Conservation (phyloP, 805 yeast genomes). For the Zygoascus tannicola region DNA sequence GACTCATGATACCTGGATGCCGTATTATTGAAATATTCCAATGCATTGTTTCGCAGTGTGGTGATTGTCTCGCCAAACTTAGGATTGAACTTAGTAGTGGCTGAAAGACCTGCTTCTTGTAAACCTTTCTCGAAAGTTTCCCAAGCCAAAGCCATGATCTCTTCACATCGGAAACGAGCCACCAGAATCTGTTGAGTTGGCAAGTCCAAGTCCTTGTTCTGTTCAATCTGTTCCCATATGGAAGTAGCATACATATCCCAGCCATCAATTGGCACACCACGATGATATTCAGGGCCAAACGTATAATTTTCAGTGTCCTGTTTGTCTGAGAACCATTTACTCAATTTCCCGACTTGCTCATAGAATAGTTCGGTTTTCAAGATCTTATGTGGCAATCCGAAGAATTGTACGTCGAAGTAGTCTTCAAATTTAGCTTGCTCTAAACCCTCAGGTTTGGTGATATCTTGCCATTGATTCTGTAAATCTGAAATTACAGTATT, state of each 20-base stretch:
- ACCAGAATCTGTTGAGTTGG: conserved; percentile 96
- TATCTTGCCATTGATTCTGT: conserved; percentile 63
- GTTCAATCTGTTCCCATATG: conserved; percentile 91
- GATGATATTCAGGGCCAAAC: conserved; percentile 62
- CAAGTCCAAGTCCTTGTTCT: conserved; percentile 85
- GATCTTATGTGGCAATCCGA: conserved; percentile 75
- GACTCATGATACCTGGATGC: conserved; percentile 67
- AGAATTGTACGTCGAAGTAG: conserved; percentile 78
- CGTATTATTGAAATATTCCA: conserved; percentile 50
- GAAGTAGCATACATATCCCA: conserved; percentile 88
- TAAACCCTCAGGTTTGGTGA: conserved; percentile 64
- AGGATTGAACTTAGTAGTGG: conserved; percentile 10
- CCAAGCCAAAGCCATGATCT: conserved; percentile 53
- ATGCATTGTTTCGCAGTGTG: conserved; percentile 36
- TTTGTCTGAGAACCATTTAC: conserved; percentile 43
- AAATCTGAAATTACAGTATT: conserved; percentile 64
- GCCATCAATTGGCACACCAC: conserved; percentile 86
- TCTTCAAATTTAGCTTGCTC: conserved; percentile 50
- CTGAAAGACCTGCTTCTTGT: conserved; percentile 20
- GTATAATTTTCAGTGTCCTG: conserved; percentile 26
- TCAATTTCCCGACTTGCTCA: conserved; percentile 50
- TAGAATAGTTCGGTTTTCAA: conserved; percentile 66
- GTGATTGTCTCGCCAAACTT: conserved; percentile 37
- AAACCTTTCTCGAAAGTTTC: conserved; percentile 35
- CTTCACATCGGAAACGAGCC: conserved; percentile 91